Base-by-base conservation (phyloP, 176 grass and related monocot genomes). In the Aegilops bicornis region DNA sequence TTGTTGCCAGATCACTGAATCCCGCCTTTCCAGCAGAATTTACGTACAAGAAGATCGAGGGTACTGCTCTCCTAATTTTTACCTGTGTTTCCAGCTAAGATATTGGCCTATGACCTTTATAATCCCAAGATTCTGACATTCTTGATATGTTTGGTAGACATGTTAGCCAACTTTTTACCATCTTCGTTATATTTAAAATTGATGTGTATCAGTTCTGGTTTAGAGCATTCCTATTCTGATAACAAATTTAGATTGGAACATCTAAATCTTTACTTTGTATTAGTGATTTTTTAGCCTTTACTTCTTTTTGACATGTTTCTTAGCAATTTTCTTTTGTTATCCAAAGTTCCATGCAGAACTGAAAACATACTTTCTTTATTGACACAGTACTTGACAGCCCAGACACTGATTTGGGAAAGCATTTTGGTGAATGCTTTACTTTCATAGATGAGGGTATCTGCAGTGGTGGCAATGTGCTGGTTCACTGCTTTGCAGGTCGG, bases 401-500 rank as follows among this genome's bases (percentile, higher is more conserved):
- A 45, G 82, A 84, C 31, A 94, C 89, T 54, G 83, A 88, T 81
- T 84, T 98, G 79, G 73, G 67, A 36, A 82, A 92, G 33, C 86
- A 96, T 76, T 98, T 94, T 30, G 77, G 89, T 80, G 97, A 98
- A 66, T 96, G 94, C 85, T 92, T 94, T 79, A 77, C 78, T 83
- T 98, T 96, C 87, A 93, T 98, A 64, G 92, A 98, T 76, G 94
- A 96, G 91, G 94, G 85, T 73, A 90, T 84, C 61, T 87, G 33
- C 43, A 35, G 85, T 67, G 92, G 97, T 83, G 94, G 90, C 60
- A 89, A 83, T 60, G 89, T 92, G 30, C 79, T 98, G 62, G 92
- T 98, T 79, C 97, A 98, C 91, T 98, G 97, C 89, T 98, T 92
- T 94, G 97, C 92, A 22, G 97, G 97, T 80, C 86, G 89, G 79